Evolutionary conservation across 2,329 filamentous ascomycete genomes (phyloP).

Genomic region (Fusarium nodosum): DNA sequence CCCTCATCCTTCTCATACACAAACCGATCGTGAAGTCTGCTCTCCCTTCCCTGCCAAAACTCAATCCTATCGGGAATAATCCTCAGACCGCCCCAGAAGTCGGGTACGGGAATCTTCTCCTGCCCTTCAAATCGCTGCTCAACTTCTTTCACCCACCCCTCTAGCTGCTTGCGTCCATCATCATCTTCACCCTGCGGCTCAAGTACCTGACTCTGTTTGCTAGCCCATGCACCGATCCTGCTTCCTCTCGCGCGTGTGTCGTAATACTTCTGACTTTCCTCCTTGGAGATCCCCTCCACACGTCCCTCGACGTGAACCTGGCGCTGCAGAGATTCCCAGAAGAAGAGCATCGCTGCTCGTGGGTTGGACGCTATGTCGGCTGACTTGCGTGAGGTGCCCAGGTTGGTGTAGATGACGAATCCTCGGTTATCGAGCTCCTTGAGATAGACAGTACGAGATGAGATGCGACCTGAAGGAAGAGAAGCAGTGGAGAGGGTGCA

Average conservation of each 20-base stretch:
- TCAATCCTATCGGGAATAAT: slow-evolving; percentile 89
- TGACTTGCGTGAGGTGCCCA: slow-evolving; percentile 80
- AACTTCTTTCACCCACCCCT: slow-evolving; percentile 80
- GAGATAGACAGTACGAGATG: slow-evolving; percentile 89
- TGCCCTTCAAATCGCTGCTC: slow-evolving; percentile 80
- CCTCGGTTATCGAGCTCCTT: slow-evolving; percentile 89
- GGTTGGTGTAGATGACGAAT: slow-evolving; percentile 95
- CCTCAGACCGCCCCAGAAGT: slow-evolving; percentile 94
- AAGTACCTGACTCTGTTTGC: slow-evolving; percentile 85
- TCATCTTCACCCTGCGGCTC: slow-evolving; percentile 62
- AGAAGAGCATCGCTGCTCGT: slow-evolving; percentile 87
- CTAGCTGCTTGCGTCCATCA: slow-evolving; percentile 80
- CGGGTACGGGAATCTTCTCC: slow-evolving; percentile 88
- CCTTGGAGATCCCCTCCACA: slow-evolving; percentile 73
- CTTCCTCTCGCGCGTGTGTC: slow-evolving; percentile 81
- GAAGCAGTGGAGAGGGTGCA: slow-evolving; percentile 87
- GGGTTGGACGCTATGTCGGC: slow-evolving; percentile 79
- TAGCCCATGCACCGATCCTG: slow-evolving; percentile 93
- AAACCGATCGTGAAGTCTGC: slow-evolving; percentile 93
- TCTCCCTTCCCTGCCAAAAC: slow-evolving; percentile 96
- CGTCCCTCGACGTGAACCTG: slow-evolving; percentile 91
- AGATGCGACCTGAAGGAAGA: slow-evolving; percentile 86
- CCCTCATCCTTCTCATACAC: slow-evolving; percentile 77
- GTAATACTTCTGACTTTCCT: slow-evolving; percentile 80
- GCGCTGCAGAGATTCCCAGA: slow-evolving; percentile 87